Percentiles rank a stretch among this genome's conserved stretches.
Conservation (phyloP, 176 grass and related monocot genomes). For the Phoenix dactylifera region DNA sequence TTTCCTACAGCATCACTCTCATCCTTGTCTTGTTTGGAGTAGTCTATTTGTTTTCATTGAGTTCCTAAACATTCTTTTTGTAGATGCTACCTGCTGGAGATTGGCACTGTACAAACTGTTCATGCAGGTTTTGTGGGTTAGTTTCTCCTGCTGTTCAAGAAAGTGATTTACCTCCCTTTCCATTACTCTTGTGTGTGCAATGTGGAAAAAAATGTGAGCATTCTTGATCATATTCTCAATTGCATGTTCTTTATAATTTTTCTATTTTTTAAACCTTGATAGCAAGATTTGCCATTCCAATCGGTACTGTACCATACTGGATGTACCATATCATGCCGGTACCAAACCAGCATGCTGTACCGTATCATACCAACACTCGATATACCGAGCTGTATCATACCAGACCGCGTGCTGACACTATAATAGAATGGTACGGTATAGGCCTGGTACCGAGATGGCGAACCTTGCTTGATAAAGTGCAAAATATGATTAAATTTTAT, state of each 20-base stretch:
- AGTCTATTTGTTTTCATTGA: not conserved
- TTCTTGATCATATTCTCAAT: conserved; percentile 5
- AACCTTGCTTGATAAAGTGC: too few relatives aligned
- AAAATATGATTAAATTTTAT: conserved; percentile 14
- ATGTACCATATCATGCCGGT: too few relatives aligned
- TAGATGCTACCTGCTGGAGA: conserved; percentile 81
- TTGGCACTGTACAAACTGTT: conserved; percentile 85
- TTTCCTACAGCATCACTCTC: not conserved
- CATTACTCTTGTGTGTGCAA: conserved; percentile 58
- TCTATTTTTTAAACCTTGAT: conserved; percentile 4
- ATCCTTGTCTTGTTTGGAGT: not conserved
- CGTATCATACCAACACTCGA: too few relatives aligned
- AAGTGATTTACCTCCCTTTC: conserved; percentile 22
- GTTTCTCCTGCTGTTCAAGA: conserved; percentile 35
- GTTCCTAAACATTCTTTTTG: conserved; percentile 16
- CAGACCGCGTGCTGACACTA: too few relatives aligned
- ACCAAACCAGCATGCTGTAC: too few relatives aligned
- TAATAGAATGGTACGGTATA: too few relatives aligned
- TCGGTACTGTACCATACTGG: too few relatives aligned
- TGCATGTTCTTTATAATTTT: not conserved
- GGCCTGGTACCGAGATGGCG: too few relatives aligned
- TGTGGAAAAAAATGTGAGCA: conserved; percentile 84
- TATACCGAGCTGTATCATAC: too few relatives aligned
- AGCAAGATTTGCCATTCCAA: too few relatives aligned
- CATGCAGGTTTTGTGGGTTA: conserved; percentile 65